Conservation (phyloP, 148 eudicot species). For the Hydrangea macrophylla region DNA sequence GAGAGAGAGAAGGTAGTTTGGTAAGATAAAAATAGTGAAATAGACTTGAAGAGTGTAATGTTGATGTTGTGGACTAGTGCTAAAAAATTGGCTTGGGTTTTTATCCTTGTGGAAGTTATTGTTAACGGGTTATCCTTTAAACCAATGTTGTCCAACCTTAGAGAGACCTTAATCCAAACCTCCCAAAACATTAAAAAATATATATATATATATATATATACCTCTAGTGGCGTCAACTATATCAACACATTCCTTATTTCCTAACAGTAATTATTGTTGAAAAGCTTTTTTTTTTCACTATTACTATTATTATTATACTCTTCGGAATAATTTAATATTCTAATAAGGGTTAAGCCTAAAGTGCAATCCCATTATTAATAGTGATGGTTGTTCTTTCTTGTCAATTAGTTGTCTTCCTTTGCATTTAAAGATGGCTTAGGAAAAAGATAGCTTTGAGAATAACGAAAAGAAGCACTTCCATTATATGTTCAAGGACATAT, state of each 20-base stretch:
- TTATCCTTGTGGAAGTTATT: too few species aligned
- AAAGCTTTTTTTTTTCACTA: too few species aligned
- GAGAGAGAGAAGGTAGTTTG: too few species aligned
- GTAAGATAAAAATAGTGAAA: too few species aligned
- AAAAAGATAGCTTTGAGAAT: conserved; percentile 18
- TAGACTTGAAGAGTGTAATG: too few species aligned
- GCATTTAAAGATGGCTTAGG: conserved; percentile 7
- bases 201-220: neutral
- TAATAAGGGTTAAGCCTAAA: conserved; percentile 11
- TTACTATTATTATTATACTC: neutral
- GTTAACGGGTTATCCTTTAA: too few species aligned
- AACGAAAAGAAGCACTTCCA: conserved; percentile 19
- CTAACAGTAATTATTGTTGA: neutral
- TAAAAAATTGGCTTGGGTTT: too few species aligned
- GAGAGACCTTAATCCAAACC: too few species aligned
- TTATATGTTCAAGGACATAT: conserved; percentile 30
- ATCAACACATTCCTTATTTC: neutral
- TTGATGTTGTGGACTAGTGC: too few species aligned
- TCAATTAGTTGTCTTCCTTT: conserved; percentile 34
- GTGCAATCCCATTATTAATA: conserved; percentile 1
- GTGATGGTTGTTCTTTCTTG: conserved; percentile 49
- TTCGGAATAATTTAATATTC: neutral
- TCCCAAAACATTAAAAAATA: neutral
- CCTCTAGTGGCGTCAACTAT: neutral
- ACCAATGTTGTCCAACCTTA: too few species aligned